Evolutionary conservation across 176 grass and related monocot species (phyloP).

Genomic region (Pontederia paniculata): DNA sequence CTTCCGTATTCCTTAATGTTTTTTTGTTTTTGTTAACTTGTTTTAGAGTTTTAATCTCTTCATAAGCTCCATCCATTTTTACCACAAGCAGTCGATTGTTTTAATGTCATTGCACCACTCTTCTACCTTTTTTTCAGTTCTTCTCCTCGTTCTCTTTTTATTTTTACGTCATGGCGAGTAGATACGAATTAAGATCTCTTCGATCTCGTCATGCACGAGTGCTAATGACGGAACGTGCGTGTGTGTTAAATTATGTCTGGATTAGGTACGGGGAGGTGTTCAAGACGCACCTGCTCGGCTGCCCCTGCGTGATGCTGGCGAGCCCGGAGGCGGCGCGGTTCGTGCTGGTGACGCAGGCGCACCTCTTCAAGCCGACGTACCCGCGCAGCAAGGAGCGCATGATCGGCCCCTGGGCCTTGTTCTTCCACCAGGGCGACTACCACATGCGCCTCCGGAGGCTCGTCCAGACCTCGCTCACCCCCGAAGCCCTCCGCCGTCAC

Average conservation of each 20-base stretch:
- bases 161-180: too few species aligned
- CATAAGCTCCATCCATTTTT: too few species aligned
- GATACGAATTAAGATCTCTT: too few species aligned
- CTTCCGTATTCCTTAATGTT: not conserved
- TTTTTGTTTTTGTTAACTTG: not conserved
- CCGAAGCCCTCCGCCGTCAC: slow-evolving; percentile 46
- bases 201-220: not conserved
- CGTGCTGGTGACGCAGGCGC: slow-evolving; percentile 55
- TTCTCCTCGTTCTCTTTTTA: too few species aligned
- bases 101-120: not conserved
- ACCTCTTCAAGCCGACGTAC: slow-evolving; percentile 92
- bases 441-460: slow-evolving; percentile 63
- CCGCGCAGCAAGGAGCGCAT: slow-evolving; percentile 86
- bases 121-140: not conserved
- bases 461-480: slow-evolving; percentile 55
- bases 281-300: slow-evolving; percentile 72
- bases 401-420: slow-evolving; percentile 82
- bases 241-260: not conserved
- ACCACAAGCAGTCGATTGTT: too few species aligned
- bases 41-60: too few species aligned
- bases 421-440: slow-evolving; percentile 97
- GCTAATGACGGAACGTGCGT: not conserved
- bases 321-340: slow-evolving; percentile 90
- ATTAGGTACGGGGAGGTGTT: slow-evolving; percentile 87
- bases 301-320: slow-evolving; percentile 96